Conservation (phyloP, 257 asterid genomes). For the Solanum chiquidenum region DNA sequence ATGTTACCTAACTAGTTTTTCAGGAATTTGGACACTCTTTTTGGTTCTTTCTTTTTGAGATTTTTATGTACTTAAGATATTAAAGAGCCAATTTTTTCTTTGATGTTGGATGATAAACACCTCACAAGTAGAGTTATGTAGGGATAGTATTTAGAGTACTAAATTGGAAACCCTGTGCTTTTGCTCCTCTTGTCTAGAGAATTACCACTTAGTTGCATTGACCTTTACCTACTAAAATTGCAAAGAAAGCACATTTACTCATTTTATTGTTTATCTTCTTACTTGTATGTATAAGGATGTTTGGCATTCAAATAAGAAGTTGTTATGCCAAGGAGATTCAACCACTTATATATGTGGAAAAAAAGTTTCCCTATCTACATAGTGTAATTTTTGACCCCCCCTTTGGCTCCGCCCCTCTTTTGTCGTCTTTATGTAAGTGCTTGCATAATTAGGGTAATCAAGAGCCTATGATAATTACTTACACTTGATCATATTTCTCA, state of each 20-base stretch:
- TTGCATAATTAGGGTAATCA: background rate
- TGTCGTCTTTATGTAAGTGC: background rate
- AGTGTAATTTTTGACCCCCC: background rate
- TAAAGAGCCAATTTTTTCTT: background rate
- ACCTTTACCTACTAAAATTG: background rate
- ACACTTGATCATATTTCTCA: background rate
- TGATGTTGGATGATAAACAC: background rate
- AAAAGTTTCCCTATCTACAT: background rate
- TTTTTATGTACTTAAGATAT: background rate
- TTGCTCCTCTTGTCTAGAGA: background rate
- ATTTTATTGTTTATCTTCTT: background rate
- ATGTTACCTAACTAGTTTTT: background rate
- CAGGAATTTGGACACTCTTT: background rate
- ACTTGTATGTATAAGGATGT: background rate
- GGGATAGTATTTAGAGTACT: background rate
- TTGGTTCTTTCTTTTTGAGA: background rate
- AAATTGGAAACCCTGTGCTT: background rate
- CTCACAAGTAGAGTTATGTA: background rate
- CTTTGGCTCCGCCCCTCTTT: background rate
- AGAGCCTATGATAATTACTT: background rate
- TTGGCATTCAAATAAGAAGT: background rate
- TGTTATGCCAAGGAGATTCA: background rate
- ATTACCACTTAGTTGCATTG: background rate
- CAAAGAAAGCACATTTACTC: background rate
- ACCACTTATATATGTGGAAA: background rate